Percentiles rank a stretch among this genome's conserved stretches.
Conservation (phyloP, 2,329 filamentous ascomycete species). For the Diaporthe velutina region DNA sequence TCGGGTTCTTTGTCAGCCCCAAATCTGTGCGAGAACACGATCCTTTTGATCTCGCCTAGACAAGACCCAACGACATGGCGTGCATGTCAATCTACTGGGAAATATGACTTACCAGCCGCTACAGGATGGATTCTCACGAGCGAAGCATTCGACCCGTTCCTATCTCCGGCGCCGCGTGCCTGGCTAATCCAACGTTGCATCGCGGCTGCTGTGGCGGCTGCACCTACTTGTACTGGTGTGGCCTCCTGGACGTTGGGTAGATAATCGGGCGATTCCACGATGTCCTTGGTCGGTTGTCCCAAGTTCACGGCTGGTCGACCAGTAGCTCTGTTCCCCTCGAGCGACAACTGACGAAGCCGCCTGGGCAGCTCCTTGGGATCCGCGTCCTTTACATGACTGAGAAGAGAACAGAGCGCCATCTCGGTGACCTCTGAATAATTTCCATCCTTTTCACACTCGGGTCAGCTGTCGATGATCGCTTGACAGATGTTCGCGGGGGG, state of each 20-base stretch:
- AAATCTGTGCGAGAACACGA: neutral
- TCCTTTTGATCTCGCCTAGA: neutral
- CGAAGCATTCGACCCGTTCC: neutral
- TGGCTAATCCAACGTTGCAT: neutral
- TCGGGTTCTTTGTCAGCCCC: neutral
- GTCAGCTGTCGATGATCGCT: neutral
- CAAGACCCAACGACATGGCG: too few species aligned
- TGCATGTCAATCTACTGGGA: neutral
- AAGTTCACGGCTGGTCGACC: neutral
- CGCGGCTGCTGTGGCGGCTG: neutral
- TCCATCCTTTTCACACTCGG: neutral
- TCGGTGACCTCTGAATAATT: slow-evolving; percentile 19
- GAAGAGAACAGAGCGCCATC: slow-evolving; percentile 27
- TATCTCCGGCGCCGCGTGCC: neutral
- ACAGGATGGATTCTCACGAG: slow-evolving; percentile 7
- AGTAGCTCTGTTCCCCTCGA: neutral
- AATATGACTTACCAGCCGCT: neutral
- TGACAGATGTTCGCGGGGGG: neutral
- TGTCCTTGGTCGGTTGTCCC: neutral
- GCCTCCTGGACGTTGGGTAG: fast-evolving
- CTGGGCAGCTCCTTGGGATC: fast-evolving
- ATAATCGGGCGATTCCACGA: neutral
- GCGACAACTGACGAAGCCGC: neutral
- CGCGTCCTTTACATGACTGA: neutral
- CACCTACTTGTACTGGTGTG: too few species aligned